Percentiles rank a stretch among this genome's conserved stretches.
These are phyloP conservation scores for Stereocaulon alpinum DNA, from an alignment of 495 filamentous ascomycete species.

Conservation along the genomic window DNA sequence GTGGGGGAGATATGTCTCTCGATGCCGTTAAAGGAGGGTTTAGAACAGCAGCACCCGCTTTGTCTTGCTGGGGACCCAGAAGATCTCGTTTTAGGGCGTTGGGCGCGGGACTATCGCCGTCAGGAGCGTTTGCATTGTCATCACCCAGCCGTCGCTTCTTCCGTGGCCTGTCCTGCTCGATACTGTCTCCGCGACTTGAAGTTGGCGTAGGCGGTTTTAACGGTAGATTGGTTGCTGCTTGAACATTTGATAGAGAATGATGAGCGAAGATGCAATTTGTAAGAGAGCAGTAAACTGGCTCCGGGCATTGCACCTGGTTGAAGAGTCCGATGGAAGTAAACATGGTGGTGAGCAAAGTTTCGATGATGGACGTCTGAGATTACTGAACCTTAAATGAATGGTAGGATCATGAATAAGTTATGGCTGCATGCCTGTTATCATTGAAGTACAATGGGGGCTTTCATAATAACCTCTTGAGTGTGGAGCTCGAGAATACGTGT, in stretches of 20 bases:
- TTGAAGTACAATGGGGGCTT: background rate
- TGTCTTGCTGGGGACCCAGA: background rate
- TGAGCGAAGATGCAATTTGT: constrained; percentile 55
- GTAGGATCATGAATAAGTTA: background rate
- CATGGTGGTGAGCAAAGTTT: constrained; percentile 37
- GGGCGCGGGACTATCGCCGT: background rate
- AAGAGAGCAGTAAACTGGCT: constrained; percentile 43
- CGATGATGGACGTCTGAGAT: constrained; percentile 4
- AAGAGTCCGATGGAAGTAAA: constrained; percentile 56
- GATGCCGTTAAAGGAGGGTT: background rate
- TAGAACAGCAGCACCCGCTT: background rate
- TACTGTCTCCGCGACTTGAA: background rate
- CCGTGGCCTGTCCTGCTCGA: constrained; percentile 6
- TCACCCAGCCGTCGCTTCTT: constrained; percentile 8
- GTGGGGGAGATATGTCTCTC: constrained; percentile 4
- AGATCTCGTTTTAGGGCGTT: background rate
- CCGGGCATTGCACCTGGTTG: constrained; percentile 53
- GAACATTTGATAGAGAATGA: constrained; percentile 12
- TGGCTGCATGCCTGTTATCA: background rate
- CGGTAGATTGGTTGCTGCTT: background rate
- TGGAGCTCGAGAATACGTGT: no score
- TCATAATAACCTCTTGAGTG: no score
- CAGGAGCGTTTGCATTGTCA: background rate
- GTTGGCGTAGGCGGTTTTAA: background rate
- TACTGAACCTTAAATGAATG: background rate